Evolutionary conservation across 345 rosid genomes (phyloP), one percentile per base, ranked within the genome.

Genomic region (Populus deltoides): DNA sequence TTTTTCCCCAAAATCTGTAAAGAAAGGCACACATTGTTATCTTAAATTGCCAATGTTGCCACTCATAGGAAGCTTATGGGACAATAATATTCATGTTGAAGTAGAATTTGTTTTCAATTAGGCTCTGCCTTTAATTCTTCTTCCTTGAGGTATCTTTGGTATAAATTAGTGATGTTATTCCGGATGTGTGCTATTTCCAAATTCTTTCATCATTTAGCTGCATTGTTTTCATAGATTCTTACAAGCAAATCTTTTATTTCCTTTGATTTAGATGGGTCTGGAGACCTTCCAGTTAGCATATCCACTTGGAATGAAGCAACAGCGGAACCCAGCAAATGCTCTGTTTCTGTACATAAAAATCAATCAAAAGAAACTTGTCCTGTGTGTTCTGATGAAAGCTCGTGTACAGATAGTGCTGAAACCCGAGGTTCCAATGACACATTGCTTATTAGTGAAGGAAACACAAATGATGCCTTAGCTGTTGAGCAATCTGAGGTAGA

Each of bases 251-350:
- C 43, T 55, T 75, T 72, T 68, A 15, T 68, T 57, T 51, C 61
- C 43, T 51, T 61, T 36, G 77, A 51, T 82, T 85, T 81, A 88
- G 97, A 89, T 89, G 88, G 72, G 74, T 75, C 89, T 80, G 75
- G 72, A 66, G 82, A 1, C 67, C 77, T 16, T 78, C 77, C 86
- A 61, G 80, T 55, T 70, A 85, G 83, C 78, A 53, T 77, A 68
- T 84, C 88, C 41, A 75, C 83, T 24, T 84, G 82, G 82, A 77
- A 61, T 55, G 87, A 81, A 79, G 62, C 74, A 43, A 81, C 78
- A 18, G 12, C 29, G 45, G 79, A 68, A 73, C 45, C 51, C 27
- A 39, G 72, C 62, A 72, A 70, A 53, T 75, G 33, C 41, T 72
- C 76, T 31, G 83, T 71, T 59, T 70, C 82, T 59, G 73, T 79